Evolutionary conservation across 495 filamentous ascomycete species (phyloP).

Genomic region (Astrothelium macrocarpum): DNA sequence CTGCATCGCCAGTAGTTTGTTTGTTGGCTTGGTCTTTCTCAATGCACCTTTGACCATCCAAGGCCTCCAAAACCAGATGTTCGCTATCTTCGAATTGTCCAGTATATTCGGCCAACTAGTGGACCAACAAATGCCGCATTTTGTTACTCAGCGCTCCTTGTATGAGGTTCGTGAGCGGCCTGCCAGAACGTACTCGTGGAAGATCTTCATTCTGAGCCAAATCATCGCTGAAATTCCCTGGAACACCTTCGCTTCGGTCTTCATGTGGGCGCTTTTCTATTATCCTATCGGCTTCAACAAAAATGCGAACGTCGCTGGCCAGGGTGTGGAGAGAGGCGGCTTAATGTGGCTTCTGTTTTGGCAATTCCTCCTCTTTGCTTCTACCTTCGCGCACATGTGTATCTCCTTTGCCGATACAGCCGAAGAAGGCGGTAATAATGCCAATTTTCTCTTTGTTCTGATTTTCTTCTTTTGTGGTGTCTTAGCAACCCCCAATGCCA

Average conservation of each 20-base stretch:
- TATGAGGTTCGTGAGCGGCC: conserved; percentile 83
- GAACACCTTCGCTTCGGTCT: conserved; percentile 30
- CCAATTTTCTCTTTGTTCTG: conserved; percentile 35
- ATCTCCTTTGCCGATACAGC: conserved; percentile 55
- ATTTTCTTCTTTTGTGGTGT: conserved; percentile 28
- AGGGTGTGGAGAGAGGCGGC: conserved; percentile 49
- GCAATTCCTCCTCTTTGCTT: conserved; percentile 37
- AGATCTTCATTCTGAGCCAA: conserved; percentile 47
- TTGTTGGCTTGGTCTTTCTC: conserved; percentile 48
- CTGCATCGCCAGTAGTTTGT: conserved; percentile 36
- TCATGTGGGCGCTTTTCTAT: conserved; percentile 47
- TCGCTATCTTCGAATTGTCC: conserved; percentile 74
- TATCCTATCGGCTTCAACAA: conserved; percentile 48
- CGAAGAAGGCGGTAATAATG: conserved; percentile 52
- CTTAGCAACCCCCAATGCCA: conserved; percentile 23
- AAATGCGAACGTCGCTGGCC: conserved; percentile 52
- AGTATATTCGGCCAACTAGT: conserved; percentile 43
- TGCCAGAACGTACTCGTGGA: conserved; percentile 74
- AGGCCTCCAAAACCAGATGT: conserved; percentile 52
- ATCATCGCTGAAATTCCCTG: conserved; percentile 28
- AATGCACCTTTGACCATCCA: conserved; percentile 20
- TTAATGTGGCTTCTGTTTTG: conserved; percentile 54
- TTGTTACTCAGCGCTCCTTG: conserved; percentile 63
- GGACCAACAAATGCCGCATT: conserved; percentile 73
- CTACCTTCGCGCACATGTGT: conserved; percentile 56